These are phyloP conservation scores for Entomortierella lignicola DNA, from an alignment of 192 early-diverging fungal genomes.

Conservation along the genomic window DNA sequence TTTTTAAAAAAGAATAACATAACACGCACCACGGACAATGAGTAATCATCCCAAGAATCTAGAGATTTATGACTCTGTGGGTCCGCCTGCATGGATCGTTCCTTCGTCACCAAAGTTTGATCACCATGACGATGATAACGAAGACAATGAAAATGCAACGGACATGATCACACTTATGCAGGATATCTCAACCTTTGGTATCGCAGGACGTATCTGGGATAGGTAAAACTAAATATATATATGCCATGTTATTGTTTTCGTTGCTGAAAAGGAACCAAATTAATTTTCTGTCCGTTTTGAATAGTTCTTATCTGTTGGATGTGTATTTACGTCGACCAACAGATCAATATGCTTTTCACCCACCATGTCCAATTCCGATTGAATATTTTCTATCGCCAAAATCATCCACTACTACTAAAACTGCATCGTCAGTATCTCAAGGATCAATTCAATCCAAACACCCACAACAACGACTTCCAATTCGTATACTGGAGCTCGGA, in stretches of 20 bases:
- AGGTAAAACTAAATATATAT: constrained; percentile 39
- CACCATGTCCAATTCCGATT: constrained; percentile 54
- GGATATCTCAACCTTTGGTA: constrained; percentile 59
- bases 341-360: constrained; percentile 25
- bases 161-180: constrained; percentile 42
- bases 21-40: too few relatives aligned
- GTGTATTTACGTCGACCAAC: constrained; percentile 47
- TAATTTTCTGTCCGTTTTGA: background rate
- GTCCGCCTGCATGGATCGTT: constrained; percentile 20
- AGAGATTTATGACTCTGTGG: constrained; percentile 29
- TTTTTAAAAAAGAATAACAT: too few relatives aligned
- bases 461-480: background rate
- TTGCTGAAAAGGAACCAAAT: too few relatives aligned
- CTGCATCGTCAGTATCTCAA: background rate
- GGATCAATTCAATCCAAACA: background rate
- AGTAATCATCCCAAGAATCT: constrained; percentile 38
- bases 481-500: constrained; percentile 62
- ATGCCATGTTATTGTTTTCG: too few relatives aligned
- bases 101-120: too few relatives aligned
- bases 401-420: background rate
- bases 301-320: constrained; percentile 61
- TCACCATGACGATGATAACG: background rate
- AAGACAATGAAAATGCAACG: background rate
- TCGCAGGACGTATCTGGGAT: constrained; percentile 67
- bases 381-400: constrained; percentile 38